Evolutionary conservation across 176 grass and related monocot species (phyloP).

Genomic region (Thalia dealbata): DNA sequence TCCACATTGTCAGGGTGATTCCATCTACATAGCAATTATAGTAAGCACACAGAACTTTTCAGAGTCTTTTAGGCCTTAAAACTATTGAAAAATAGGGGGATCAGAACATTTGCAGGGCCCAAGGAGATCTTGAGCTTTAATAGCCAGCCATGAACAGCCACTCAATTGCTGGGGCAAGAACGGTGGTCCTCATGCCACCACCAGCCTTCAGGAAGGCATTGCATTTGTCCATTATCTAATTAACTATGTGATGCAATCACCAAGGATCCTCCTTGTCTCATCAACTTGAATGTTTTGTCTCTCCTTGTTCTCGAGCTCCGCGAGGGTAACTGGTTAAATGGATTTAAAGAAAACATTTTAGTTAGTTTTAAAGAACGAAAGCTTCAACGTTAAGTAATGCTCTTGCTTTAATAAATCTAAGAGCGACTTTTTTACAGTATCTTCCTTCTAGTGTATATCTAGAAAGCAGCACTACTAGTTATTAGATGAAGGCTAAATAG

Average conservation of each 20-base stretch:
- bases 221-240: neutral
- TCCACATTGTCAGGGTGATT: neutral
- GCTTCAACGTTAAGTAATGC: neutral
- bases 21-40: neutral
- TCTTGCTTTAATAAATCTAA: neutral
- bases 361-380: neutral
- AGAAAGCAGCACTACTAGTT: too few species aligned
- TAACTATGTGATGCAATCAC: conserved; percentile 6
- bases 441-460: too few species aligned
- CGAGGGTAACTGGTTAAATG: neutral
- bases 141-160: neutral
- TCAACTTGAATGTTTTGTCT: neutral
- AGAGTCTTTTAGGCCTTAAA: neutral
- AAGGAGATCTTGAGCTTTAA: conserved; percentile 5
- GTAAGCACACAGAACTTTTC: neutral
- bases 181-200: neutral
- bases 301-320: neutral
- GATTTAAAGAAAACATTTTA: too few species aligned
- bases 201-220: neutral
- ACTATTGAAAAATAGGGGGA: neutral
- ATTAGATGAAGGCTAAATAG: too few species aligned
- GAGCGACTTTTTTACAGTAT: too few species aligned
- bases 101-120: conserved; percentile 2
- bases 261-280: conserved; percentile 6
- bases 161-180: neutral